Percentiles rank a stretch among this genome's conserved stretches.
Evolutionary conservation across 1,284 basidiomycete genomes (phyloP).

Genomic region (Naganishia sp.): DNA sequence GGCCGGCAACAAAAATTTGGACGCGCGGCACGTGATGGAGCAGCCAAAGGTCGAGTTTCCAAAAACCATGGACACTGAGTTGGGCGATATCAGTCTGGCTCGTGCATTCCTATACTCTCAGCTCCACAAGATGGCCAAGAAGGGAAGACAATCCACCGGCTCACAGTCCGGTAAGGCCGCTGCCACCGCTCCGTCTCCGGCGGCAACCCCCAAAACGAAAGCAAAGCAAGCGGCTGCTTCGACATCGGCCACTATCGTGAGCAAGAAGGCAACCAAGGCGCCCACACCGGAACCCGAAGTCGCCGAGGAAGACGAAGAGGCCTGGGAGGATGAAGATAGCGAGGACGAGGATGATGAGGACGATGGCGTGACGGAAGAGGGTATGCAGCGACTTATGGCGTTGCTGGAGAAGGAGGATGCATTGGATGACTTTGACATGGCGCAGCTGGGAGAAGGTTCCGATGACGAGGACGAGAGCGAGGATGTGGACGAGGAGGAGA

Average conservation of each 20-base stretch:
- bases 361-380: constrained; percentile 36
- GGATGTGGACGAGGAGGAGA: constrained; percentile 44
- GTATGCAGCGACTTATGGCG: constrained; percentile 36
- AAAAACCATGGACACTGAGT: neutral
- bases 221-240: constrained; percentile 21
- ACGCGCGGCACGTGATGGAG: constrained; percentile 42
- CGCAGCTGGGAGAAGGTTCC: constrained; percentile 36
- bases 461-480: constrained; percentile 43
- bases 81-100: no score
- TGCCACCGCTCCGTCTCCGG: constrained; percentile 42
- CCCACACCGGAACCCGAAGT: constrained; percentile 28
- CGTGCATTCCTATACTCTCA: neutral
- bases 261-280: constrained; percentile 2
- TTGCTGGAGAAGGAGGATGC: constrained; percentile 36
- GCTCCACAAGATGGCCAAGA: constrained; percentile 58
- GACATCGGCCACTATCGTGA: constrained; percentile 6
- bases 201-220: constrained; percentile 13
- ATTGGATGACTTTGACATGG: constrained; percentile 32
- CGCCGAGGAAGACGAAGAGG: constrained; percentile 29
- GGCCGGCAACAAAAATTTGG: constrained; percentile 23
- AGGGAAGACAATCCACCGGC: constrained; percentile 45
- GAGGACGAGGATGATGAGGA: constrained; percentile 44
- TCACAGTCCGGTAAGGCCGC: constrained; percentile 38
- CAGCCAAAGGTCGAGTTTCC: neutral
- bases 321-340: constrained; percentile 37